These are phyloP conservation scores for Coemansia sp. DNA, from an alignment of 192 early-diverging fungal species.

Conservation along the genomic window DNA sequence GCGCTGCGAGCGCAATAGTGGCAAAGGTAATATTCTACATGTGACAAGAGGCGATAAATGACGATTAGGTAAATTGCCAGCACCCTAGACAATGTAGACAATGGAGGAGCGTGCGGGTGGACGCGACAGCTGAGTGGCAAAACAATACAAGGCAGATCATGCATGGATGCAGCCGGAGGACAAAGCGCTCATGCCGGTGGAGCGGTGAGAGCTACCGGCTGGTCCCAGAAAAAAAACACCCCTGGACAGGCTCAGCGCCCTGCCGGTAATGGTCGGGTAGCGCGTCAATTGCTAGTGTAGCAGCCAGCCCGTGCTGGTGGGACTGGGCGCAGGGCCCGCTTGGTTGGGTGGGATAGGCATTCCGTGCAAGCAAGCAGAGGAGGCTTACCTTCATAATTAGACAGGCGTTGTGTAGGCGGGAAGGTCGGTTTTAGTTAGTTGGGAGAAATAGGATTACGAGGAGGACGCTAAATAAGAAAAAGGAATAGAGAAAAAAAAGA, in stretches of 20 bases:
- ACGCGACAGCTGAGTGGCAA: not conserved
- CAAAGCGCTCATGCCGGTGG: not conserved
- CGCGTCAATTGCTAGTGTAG: not conserved
- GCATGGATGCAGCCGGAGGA: not conserved
- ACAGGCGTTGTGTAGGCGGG: not conserved
- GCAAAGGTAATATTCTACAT: slow-evolving; percentile 39
- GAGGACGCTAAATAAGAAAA: not conserved
- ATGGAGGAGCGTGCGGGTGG: not conserved
- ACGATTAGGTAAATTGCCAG: slow-evolving; percentile 1
- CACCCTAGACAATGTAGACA: slow-evolving; percentile 3
- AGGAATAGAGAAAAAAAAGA: slow-evolving; percentile 1
- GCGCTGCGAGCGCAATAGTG: slow-evolving; percentile 34
- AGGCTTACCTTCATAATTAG: slow-evolving; percentile 29
- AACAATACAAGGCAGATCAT: slow-evolving; percentile 8
- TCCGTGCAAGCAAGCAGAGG: not conserved
- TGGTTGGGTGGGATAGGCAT: not conserved
- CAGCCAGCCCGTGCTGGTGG: not conserved
- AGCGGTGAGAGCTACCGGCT: not conserved
- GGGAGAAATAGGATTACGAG: not conserved
- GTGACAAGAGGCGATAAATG: not conserved
- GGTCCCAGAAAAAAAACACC: not conserved
- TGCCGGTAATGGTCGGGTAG: not conserved
- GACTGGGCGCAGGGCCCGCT: not conserved
- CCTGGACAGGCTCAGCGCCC: not conserved
- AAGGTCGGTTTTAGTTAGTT: not conserved